phyloP scores from a whole-genome alignment of 2,329 filamentous ascomycete genomes.

The Westerdykella ornata region DNA sequence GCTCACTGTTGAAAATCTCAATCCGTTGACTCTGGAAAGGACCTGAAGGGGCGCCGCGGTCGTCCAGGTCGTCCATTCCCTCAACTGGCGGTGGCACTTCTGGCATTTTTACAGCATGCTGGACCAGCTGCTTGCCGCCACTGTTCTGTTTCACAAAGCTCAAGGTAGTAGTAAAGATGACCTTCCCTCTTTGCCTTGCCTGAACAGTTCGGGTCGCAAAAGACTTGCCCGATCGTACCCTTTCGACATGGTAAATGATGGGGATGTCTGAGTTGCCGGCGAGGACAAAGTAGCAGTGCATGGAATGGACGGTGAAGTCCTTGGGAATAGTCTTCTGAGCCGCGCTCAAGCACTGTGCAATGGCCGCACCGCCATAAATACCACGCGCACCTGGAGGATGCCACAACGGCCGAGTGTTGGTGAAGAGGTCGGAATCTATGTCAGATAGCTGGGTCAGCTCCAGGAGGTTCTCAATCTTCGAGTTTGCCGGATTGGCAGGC shows the following conservation, averaged over 20 bases:
- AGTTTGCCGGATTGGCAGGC: constrained; percentile 62
- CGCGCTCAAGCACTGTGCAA: constrained; percentile 82
- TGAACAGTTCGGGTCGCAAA: constrained; percentile 95
- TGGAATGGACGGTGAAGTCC: constrained; percentile 81
- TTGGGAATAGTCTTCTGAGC: constrained; percentile 79
- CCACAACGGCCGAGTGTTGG: constrained; percentile 87
- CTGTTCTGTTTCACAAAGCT: constrained; percentile 69
- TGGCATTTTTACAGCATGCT: constrained; percentile 57
- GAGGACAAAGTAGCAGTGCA: constrained; percentile 98
- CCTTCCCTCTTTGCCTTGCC: constrained; percentile 76
- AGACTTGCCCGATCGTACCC: constrained; percentile 80
- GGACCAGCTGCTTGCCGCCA: constrained; percentile 51
- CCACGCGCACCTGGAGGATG: constrained; percentile 86
- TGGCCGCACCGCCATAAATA: constrained; percentile 88
- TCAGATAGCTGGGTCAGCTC: constrained; percentile 74
- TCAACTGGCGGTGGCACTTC: constrained; percentile 43
- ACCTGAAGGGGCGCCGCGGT: constrained; percentile 29
- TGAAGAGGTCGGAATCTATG: constrained; percentile 82
- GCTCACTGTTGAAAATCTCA: constrained; percentile 50
- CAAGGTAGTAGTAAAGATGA: constrained; percentile 93
- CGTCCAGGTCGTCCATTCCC: constrained; percentile 30
- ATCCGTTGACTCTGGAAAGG: constrained; percentile 56
- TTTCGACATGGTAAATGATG: constrained; percentile 90
- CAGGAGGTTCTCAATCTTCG: constrained; percentile 81
- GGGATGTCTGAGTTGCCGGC: constrained; percentile 79